These are phyloP conservation scores for Cordyceps tenuipes DNA, from an alignment of 2,329 filamentous ascomycete genomes.

Conservation along the genomic window DNA sequence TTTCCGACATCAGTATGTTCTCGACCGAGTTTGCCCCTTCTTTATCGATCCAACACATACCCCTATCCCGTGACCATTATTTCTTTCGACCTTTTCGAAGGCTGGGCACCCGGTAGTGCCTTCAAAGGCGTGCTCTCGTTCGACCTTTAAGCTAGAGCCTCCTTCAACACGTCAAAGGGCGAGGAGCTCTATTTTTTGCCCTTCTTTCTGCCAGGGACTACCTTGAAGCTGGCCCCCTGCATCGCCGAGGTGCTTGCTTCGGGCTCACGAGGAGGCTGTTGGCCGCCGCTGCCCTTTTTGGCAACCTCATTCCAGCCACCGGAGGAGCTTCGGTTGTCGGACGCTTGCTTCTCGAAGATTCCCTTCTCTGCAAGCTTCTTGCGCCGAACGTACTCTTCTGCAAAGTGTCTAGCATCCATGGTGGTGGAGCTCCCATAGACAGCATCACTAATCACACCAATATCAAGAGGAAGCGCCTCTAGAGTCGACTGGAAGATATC, in stretches of 20 bases:
- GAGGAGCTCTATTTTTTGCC: conserved; percentile 54
- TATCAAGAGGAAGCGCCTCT: conserved; percentile 65
- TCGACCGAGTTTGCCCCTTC: too few relatives aligned
- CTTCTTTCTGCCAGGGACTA: conserved; percentile 90
- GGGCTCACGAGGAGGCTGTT: conserved; percentile 27
- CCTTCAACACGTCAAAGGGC: conserved; percentile 13
- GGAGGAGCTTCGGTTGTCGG: conserved; percentile 40
- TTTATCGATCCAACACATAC: background rate
- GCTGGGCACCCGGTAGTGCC: background rate
- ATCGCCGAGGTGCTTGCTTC: conserved; percentile 29
- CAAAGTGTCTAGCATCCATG: conserved; percentile 87
- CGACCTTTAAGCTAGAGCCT: conserved; percentile 10
- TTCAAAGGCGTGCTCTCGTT: background rate
- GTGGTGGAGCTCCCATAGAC: conserved; percentile 82
- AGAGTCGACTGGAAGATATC: conserved; percentile 74
- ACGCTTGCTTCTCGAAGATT: conserved; percentile 65
- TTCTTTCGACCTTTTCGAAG: background rate
- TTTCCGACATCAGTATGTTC: background rate
- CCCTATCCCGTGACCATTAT: background rate
- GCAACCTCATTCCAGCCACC: conserved; percentile 95
- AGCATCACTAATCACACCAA: conserved; percentile 77
- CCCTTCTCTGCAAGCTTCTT: conserved; percentile 92
- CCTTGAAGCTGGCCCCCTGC: conserved; percentile 65
- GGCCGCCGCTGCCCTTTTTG: conserved; percentile 65
- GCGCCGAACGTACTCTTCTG: conserved; percentile 86